phyloP scores from a whole-genome alignment of 108 stramenopile genomes.

The Pseudonitzschia delicatissima region DNA sequence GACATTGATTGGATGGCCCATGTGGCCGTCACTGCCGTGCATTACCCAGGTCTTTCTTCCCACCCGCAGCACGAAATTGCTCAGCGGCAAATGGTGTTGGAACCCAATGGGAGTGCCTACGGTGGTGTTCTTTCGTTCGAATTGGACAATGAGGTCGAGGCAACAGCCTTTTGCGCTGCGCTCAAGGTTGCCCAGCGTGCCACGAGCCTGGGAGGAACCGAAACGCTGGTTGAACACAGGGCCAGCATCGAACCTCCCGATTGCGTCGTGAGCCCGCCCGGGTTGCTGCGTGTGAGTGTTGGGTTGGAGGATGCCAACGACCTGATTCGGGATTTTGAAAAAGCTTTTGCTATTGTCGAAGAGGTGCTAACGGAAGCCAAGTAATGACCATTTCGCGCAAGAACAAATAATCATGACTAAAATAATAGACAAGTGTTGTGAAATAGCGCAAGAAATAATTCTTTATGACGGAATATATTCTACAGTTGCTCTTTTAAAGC shows the following conservation, averaged over 20 bases:
- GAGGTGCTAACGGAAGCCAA: too few relatives aligned
- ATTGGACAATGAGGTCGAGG: constrained; percentile 55
- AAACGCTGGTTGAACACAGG: constrained; percentile 91
- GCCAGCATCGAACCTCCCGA: constrained; percentile 88
- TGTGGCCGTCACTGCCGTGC: constrained; percentile 48
- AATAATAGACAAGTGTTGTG: too few relatives aligned
- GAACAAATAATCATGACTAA: too few relatives aligned
- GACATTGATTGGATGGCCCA: not conserved
- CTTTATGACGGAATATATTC: too few relatives aligned
- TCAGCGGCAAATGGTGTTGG: constrained; percentile 50
- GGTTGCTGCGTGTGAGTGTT: constrained; percentile 84
- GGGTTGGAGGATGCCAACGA: constrained; percentile 86
- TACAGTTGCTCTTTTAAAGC: constrained; percentile 14
- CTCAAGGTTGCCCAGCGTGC: constrained; percentile 72
- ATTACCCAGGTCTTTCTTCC: constrained; percentile 88
- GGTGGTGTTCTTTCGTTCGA: constrained; percentile 94
- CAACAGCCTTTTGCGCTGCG: constrained; percentile 80
- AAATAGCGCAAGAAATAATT: not conserved
- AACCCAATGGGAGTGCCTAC: constrained; percentile 13
- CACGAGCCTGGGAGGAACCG: constrained; percentile 95
- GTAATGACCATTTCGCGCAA: too few relatives aligned
- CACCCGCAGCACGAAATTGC: constrained; percentile 89
- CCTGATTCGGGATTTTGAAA: constrained; percentile 74
- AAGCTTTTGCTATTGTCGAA: constrained; percentile 54
- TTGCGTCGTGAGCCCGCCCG: constrained; percentile 65